Percentiles rank a stretch among this genome's conserved stretches.
These are phyloP conservation scores for Whalleya microplaca DNA, from an alignment of 2,329 filamentous ascomycete species.

Conservation along the genomic window DNA sequence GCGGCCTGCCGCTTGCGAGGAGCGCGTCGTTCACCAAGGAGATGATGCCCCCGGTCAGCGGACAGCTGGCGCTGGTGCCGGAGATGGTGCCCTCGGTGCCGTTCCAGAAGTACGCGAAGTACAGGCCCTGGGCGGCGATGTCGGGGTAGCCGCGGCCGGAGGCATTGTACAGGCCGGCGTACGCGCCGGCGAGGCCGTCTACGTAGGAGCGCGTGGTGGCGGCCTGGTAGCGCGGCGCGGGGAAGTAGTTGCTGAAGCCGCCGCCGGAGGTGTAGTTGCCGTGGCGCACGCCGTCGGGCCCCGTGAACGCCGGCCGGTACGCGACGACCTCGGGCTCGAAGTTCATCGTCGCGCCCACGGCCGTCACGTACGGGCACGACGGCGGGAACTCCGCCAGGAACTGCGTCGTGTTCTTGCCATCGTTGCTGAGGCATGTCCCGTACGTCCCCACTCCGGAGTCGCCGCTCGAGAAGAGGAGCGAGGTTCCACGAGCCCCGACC, in stretches of 20 bases:
- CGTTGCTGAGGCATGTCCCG: slow-evolving; percentile 13
- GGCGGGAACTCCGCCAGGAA: slow-evolving; percentile 62
- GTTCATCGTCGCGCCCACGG: slow-evolving; percentile 38
- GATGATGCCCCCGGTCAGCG: slow-evolving; percentile 59
- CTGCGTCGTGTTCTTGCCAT: slow-evolving; percentile 49
- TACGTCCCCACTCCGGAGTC: slow-evolving; percentile 36
- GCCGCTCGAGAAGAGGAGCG: slow-evolving; percentile 54
- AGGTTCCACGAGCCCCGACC: slow-evolving; percentile 55
- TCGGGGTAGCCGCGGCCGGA: slow-evolving; percentile 52
- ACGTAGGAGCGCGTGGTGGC: slow-evolving; percentile 44
- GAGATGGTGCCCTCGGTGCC: slow-evolving; percentile 42
- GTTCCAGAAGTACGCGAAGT: slow-evolving; percentile 41
- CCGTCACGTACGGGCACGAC: slow-evolving; percentile 41
- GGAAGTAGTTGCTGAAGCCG: slow-evolving; percentile 53
- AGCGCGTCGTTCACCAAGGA: slow-evolving; percentile 66
- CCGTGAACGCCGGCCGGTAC: slow-evolving; percentile 37
- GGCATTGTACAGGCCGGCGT: slow-evolving; percentile 49
- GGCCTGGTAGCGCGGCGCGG: slow-evolving; percentile 46
- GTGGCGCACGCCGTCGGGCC: slow-evolving; percentile 23
- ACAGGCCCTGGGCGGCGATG: slow-evolving; percentile 39
- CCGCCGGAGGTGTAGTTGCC: slow-evolving; percentile 38
- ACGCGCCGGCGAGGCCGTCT: slow-evolving; percentile 44
- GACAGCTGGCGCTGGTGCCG: slow-evolving; percentile 59
- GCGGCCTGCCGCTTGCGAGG: slow-evolving; percentile 50
- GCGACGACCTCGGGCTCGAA: slow-evolving; percentile 43